phyloP scores from a whole-genome alignment of 371 early-diverging fungal genomes.

The Rhizopus microsporus region DNA sequence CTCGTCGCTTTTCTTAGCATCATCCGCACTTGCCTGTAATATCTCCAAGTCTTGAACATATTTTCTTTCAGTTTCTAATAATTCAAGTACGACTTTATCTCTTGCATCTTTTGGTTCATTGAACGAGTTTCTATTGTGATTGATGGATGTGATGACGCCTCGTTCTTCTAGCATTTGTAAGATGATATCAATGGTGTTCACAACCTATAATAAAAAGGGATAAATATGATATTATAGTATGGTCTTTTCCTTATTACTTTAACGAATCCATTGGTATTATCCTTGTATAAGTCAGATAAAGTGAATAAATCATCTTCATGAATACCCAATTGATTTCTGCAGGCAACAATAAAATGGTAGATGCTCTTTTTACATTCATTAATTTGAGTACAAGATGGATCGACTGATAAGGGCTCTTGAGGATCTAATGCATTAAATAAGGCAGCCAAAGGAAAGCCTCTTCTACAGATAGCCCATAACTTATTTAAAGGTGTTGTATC shows the following conservation, averaged over 20 bases:
- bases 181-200: slow-evolving; percentile 72
- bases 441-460: slow-evolving; percentile 83
- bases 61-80: slow-evolving; percentile 91
- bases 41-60: slow-evolving; percentile 90
- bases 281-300: slow-evolving; percentile 84
- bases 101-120: slow-evolving; percentile 77
- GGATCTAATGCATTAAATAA: slow-evolving; percentile 79
- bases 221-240: background rate
- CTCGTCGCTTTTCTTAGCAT: slow-evolving; percentile 3
- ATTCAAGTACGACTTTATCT: slow-evolving; percentile 84
- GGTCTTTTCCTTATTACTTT: slow-evolving; percentile 62
- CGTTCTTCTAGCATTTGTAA: slow-evolving; percentile 67
- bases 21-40: slow-evolving; percentile 58
- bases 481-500: slow-evolving; percentile 67
- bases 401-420: slow-evolving; percentile 53
- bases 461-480: slow-evolving; percentile 86
- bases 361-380: slow-evolving; percentile 84
- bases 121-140: slow-evolving; percentile 38
- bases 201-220: slow-evolving; percentile 27
- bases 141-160: slow-evolving; percentile 58
- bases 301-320: slow-evolving; percentile 81
- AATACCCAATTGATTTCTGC: slow-evolving; percentile 67
- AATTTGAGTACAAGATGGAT: slow-evolving; percentile 31
- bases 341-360: slow-evolving; percentile 77
- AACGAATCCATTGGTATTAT: slow-evolving; percentile 94